Evolutionary conservation across 352 stramenopile species (phyloP), one percentile per base, ranked within the genome.

Genomic region (Thraustotheca clavata): DNA sequence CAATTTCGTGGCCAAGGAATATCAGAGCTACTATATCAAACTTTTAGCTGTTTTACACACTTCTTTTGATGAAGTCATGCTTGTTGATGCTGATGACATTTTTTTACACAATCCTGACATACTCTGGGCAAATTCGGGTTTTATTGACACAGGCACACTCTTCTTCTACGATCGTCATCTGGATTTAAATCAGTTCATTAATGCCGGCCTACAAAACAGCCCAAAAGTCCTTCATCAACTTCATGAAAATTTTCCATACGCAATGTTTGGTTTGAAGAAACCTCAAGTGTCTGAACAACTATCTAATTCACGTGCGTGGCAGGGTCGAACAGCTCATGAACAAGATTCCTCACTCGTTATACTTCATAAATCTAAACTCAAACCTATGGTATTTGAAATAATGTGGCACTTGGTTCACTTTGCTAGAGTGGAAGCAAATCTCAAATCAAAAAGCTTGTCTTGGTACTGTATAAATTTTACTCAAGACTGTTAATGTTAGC

Each of bases 141-240:
- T 76, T 69, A 59, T 67, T 20, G 61, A 57, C 9, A 87, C 79
- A 0, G 83, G 83, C 14, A 88, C 75, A 49, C 67, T 89, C 16
- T 81, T 89, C 55, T 89, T 89, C 48, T 76, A 83, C 52, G 77
- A 86, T 67, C 40, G 81, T n/a, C 77, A 83, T 50, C 73, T 65
- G 60, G 71, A 72, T 55, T 69, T 76, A 3, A 7, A 43, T 60
- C 67, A 59, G 35, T 72, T 76, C 50, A 57, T 79, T 59, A 62
- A 62, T 18, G 3, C 1, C 43, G 7, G 43, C 31, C 43, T 24
- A 31, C 11, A 9, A 9, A 14, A 11, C 18, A 11, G n/a, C n/a
- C 43, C 16, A 52, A 9, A 18, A 20, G 43, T 14, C 43, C 9
- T 52, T 35, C 43, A 52, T 52, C 11, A 52, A 24, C n/a, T 52